Evolutionary conservation across 768 basidiomycete species (phyloP).

Genomic region (Boletus patriciae): DNA sequence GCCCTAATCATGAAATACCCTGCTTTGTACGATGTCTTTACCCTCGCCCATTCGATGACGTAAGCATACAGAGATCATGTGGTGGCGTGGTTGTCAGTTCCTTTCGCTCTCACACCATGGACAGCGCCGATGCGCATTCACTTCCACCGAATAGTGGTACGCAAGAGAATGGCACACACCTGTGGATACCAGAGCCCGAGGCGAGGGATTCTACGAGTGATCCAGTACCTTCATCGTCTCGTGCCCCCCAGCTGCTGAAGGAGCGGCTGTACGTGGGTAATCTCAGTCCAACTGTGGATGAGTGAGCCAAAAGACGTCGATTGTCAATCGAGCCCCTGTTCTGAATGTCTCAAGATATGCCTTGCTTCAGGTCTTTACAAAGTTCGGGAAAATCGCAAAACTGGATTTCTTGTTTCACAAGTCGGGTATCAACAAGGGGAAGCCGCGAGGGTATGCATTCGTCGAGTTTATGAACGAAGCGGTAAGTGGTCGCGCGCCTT

Average conservation of each 20-base stretch:
- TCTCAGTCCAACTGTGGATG: slow-evolving; percentile 81
- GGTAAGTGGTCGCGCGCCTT: slow-evolving; percentile 53
- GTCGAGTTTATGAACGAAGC: slow-evolving; percentile 77
- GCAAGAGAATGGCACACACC: slow-evolving; percentile 19
- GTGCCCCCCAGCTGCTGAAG: slow-evolving; percentile 41
- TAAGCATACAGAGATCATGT: slow-evolving; percentile 6
- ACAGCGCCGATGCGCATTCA: neutral
- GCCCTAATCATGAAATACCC: neutral
- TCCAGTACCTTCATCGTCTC: slow-evolving; percentile 25
- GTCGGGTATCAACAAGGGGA: slow-evolving; percentile 82
- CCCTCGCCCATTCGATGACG: too few relatives aligned
- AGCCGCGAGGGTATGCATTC: slow-evolving; percentile 94
- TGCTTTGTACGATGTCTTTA: too few relatives aligned
- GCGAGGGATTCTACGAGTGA: slow-evolving; percentile 15
- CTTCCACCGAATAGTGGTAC: neutral
- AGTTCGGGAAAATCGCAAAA: slow-evolving; percentile 89
- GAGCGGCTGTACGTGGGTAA: slow-evolving; percentile 92
- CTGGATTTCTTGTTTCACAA: slow-evolving; percentile 97
- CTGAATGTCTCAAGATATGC: slow-evolving; percentile 59
- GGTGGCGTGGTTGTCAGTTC: neutral
- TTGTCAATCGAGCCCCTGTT: neutral
- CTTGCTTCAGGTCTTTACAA: slow-evolving; percentile 85
- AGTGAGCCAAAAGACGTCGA: slow-evolving; percentile 49
- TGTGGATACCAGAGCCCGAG: slow-evolving; percentile 36
- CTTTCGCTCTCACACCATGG: slow-evolving; percentile 14